A percentile compares a stretch with the other conserved stretches of the same genome.
Conservation (phyloP, 1,284 basidiomycete genomes). For the Vanrija humicola region DNA sequence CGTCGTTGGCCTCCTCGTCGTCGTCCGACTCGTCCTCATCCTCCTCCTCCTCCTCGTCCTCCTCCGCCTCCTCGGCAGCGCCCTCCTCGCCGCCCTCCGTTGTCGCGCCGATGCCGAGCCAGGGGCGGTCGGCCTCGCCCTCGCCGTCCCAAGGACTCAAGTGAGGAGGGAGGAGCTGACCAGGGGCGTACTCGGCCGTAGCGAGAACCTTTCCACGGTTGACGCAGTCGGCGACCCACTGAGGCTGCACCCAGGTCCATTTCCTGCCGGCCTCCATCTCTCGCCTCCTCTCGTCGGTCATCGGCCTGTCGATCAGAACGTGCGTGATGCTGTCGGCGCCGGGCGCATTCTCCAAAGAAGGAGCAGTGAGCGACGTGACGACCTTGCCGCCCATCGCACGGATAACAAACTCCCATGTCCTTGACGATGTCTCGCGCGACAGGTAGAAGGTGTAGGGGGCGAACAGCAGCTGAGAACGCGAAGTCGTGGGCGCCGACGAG, state of each 20-base stretch:
- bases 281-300: conserved; percentile 54
- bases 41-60: conserved; percentile 34
- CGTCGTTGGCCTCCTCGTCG: conserved; percentile 41
- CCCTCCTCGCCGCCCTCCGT: conserved; percentile 48
- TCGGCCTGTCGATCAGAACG: conserved; percentile 89
- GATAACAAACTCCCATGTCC: conserved; percentile 92
- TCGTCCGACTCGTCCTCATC: conserved; percentile 48
- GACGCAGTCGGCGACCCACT: conserved; percentile 96
- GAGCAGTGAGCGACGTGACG: conserved; percentile 74
- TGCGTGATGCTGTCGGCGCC: conserved; percentile 83
- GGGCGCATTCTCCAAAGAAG: conserved; percentile 51
- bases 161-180: conserved; percentile 86
- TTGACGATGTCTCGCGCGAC: conserved; percentile 86
- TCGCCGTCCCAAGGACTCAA: conserved; percentile 89
- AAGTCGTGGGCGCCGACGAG: conserved; percentile 52
- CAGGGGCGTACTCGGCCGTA: conserved; percentile 82
- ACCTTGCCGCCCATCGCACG: conserved; percentile 87
- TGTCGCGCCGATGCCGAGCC: conserved; percentile 47
- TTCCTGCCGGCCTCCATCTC: conserved; percentile 62
- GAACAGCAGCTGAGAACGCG: conserved; percentile 63
- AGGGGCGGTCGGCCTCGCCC: conserved; percentile 60
- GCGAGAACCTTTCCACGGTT: conserved; percentile 81
- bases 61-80: conserved; percentile 37
- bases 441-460: conserved; percentile 88
- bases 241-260: conserved; percentile 90